Evolutionary conservation across 2,329 filamentous ascomycete species (phyloP), one percentile per base, ranked within the genome.

Genomic region (Remersonia thermophila): DNA sequence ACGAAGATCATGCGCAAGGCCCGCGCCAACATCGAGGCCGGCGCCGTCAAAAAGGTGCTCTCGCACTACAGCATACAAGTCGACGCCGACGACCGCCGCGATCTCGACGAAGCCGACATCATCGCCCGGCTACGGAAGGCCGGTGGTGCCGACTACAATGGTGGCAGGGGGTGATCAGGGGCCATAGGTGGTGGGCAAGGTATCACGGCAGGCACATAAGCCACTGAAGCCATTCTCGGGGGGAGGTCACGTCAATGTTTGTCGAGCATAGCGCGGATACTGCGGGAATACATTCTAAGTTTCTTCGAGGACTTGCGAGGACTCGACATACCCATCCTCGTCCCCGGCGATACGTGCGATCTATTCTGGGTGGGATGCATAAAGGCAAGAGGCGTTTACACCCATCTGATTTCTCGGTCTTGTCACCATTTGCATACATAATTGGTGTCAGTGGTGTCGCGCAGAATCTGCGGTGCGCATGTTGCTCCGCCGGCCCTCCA

Each of bases 131-230:
- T 81, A 57, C 62, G 77, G 55, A 77, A 72, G 61, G 76, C 71
- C 3, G 78, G 78, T 37, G 78, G 78, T 23, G 77, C 77, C 12
- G 78, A 82, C 56, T 83, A 81, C 65, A 77, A 81, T 51, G 75
- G 77, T 7, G 77, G 71, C 9, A 58, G 74, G 44, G 74, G 71
- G 7, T 74, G 47, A 45, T 23, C 13, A 8, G 4, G 18, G 16
- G n/a, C 18, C 7, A 5, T 26, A n/a, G 7, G 23, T 12, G 18
- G 23, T 9, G 10, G 28, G 10, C 14, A 6, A 18, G 13, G 12
- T 18, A 34, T 14, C 7, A 9, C 17, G n/a, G 23, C 7, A 4
- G 25, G 9, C n/a, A 9, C 9, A 9, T 7, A 14, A 27, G n/a
- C 9, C 7, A 15, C 7, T 20, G 20, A 14, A 14, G 2, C 28